A percentile compares a stretch with the other conserved stretches of the same genome.
phyloP scores from a whole-genome alignment of 1,139 yeast species.

The Lodderomyces jiufengensis region DNA sequence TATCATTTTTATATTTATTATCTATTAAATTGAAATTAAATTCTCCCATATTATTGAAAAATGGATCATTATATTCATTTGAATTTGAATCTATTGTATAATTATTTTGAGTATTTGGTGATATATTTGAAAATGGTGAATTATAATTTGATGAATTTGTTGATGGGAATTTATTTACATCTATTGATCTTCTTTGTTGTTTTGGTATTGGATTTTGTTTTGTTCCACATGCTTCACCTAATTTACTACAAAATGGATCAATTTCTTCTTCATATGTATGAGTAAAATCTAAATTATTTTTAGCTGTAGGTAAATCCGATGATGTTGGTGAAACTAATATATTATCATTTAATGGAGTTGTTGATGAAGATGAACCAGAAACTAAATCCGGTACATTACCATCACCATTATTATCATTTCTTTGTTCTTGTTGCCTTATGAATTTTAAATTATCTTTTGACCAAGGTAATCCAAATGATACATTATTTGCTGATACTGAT shows the following conservation, averaged over 20 bases:
- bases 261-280: slow-evolving; percentile 39
- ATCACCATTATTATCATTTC: slow-evolving; percentile 6
- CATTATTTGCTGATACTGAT: slow-evolving; percentile 19
- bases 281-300: slow-evolving; percentile 17
- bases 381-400: slow-evolving; percentile 32
- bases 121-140: slow-evolving; percentile 19
- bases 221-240: slow-evolving; percentile 85
- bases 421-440: slow-evolving; percentile 9
- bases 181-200: slow-evolving; percentile 19
- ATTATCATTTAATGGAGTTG: slow-evolving; percentile 42
- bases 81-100: background rate
- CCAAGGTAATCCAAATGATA: slow-evolving; percentile 36
- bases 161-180: slow-evolving; percentile 1
- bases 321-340: slow-evolving; percentile 31
- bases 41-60: slow-evolving; percentile 16
- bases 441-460: slow-evolving; percentile 21
- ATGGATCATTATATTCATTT: slow-evolving; percentile 22
- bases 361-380: slow-evolving; percentile 32
- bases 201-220: slow-evolving; percentile 66
- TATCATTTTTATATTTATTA: slow-evolving; percentile 7
- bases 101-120: slow-evolving; percentile 3
- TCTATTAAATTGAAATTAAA: slow-evolving; percentile 19
- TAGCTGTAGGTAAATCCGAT: slow-evolving; percentile 13
- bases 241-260: slow-evolving; percentile 68
- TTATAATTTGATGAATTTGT: slow-evolving; percentile 8